Percentiles rank a stretch among this genome's conserved stretches.
These are phyloP conservation scores for Termitomyces sp. DNA, from an alignment of 768 basidiomycete species.

Conservation along the genomic window DNA sequence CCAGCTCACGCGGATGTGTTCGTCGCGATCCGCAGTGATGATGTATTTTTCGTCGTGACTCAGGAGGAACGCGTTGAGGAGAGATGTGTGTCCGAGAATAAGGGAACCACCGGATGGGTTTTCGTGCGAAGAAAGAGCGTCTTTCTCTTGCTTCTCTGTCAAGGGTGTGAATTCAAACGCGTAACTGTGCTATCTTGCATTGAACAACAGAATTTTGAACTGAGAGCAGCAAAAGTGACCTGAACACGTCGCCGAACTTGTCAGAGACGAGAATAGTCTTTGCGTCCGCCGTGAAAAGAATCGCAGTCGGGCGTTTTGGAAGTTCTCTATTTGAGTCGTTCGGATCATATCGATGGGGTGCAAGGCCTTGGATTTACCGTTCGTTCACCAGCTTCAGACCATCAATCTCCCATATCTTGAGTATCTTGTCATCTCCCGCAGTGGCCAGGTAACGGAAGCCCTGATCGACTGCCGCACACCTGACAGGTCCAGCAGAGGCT, in stretches of 20 bases:
- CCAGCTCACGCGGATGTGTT: constrained; percentile 90
- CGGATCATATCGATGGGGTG: background rate
- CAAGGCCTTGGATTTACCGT: constrained; percentile 35
- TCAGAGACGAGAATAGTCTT: constrained; percentile 78
- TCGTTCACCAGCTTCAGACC: constrained; percentile 50
- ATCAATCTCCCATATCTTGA: constrained; percentile 70
- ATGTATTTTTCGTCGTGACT: constrained; percentile 65
- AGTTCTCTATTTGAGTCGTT: constrained; percentile 48
- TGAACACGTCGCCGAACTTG: constrained; percentile 94
- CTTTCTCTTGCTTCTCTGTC: constrained; percentile 26
- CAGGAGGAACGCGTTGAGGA: constrained; percentile 70
- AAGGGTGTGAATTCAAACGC: constrained; percentile 39
- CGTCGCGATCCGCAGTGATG: constrained; percentile 90
- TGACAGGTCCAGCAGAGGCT: constrained; percentile 48
- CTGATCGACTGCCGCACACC: constrained; percentile 48
- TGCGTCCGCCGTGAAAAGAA: constrained; percentile 56
- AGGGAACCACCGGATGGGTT: constrained; percentile 65
- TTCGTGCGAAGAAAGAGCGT: constrained; percentile 52
- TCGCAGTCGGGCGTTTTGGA: constrained; percentile 73
- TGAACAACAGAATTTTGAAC: background rate
- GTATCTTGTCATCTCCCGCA: constrained; percentile 71
- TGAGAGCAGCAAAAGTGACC: constrained; percentile 32
- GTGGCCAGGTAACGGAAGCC: constrained; percentile 48
- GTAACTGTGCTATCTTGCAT: constrained; percentile 43
- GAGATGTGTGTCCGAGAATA: constrained; percentile 84